Percentiles rank a stretch among this genome's conserved stretches.
phyloP scores from a whole-genome alignment of 139 green algal species.

The Picochlorum costavermella region DNA sequence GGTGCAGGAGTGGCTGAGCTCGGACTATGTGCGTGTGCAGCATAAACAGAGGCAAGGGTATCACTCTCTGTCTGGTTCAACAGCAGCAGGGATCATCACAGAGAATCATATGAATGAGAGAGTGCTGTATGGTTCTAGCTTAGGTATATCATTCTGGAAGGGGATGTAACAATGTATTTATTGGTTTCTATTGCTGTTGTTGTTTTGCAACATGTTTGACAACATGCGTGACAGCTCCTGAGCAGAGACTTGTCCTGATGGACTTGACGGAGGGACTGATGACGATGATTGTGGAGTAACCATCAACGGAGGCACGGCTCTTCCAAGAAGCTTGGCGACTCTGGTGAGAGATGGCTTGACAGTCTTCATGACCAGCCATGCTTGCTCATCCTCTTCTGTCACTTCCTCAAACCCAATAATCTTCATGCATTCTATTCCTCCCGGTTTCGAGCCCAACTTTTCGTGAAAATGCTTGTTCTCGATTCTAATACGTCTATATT shows the following conservation, averaged over 20 bases:
- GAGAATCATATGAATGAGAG: neutral
- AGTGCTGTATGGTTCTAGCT: neutral
- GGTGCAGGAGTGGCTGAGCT: neutral
- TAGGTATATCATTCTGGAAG: neutral
- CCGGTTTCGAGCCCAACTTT: constrained; percentile 15
- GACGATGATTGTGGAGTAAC: neutral
- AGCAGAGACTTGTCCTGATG: neutral
- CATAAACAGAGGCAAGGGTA: constrained; percentile 46
- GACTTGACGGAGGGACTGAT: neutral
- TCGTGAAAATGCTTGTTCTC: constrained; percentile 10
- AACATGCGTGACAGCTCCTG: neutral
- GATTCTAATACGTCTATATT: constrained; percentile 25
- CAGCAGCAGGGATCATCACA: neutral
- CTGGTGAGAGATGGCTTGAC: neutral
- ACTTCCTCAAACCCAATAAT: constrained; percentile 26
- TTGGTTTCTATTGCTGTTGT: neutral
- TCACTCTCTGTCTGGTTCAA: constrained; percentile 18
- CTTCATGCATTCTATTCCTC: constrained; percentile 25
- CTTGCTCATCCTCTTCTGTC: constrained; percentile 2
- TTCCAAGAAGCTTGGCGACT: neutral
- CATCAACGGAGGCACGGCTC: neutral
- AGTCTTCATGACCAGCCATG: neutral
- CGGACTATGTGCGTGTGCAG: constrained; percentile 14
- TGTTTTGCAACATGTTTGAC: neutral
- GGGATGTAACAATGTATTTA: neutral